Conservation (phyloP, 495 filamentous ascomycete genomes). For the Pseudoneurospora amorphoporcata region DNA sequence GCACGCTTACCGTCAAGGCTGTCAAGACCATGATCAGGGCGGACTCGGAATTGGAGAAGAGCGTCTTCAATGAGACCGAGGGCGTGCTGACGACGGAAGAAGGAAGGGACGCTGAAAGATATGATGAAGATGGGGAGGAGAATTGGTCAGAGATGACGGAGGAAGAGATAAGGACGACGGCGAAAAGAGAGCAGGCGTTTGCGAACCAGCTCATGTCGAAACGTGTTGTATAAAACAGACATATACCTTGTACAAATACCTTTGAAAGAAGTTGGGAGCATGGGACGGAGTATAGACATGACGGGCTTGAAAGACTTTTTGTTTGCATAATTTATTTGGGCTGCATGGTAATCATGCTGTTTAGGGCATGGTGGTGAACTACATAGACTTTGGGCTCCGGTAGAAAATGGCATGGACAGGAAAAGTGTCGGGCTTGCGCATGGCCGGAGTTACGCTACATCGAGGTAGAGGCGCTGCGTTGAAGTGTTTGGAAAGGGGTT, state of each 20-base stretch:
- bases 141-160: neutral
- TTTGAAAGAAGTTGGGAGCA: neutral
- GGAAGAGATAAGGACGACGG: neutral
- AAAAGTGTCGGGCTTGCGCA: neutral
- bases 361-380: neutral
- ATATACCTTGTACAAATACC: neutral
- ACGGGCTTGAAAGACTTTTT: neutral
- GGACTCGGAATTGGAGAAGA: neutral
- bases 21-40: conserved; percentile 24
- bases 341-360: neutral
- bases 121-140: neutral
- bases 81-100: neutral
- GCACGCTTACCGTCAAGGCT: conserved; percentile 25
- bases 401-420: neutral
- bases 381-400: neutral
- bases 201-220: neutral
- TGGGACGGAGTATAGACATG: neutral
- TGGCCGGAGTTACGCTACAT: neutral
- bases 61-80: neutral
- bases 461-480: neutral
- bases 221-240: neutral
- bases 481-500: neutral
- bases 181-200: neutral
- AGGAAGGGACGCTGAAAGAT: neutral
- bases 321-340: neutral